phyloP scores from a whole-genome alignment of 495 filamentous ascomycete species.

The Astrothelium macrocarpum region DNA sequence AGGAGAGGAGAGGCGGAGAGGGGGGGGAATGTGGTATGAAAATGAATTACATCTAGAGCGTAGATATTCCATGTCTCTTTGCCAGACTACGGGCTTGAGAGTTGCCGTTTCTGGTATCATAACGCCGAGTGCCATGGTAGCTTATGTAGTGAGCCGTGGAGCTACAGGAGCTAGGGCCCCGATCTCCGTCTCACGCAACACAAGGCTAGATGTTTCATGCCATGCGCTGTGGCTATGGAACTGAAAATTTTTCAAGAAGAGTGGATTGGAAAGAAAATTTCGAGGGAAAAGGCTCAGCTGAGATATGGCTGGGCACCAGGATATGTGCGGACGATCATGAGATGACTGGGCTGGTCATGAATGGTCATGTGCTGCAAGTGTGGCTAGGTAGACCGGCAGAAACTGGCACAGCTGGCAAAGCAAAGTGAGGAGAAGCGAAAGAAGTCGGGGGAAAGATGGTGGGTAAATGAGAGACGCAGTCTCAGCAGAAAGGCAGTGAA shows the following conservation, averaged over 20 bases:
- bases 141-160: neutral
- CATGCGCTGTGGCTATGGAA: neutral
- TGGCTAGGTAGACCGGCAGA: neutral
- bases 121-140: slow-evolving; percentile 1
- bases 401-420: neutral
- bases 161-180: neutral
- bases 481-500: neutral
- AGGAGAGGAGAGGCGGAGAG: neutral
- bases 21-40: neutral
- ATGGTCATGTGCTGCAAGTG: neutral
- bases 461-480: slow-evolving; percentile 5
- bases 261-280: neutral
- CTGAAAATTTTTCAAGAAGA: neutral
- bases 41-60: neutral
- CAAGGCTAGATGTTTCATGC: neutral
- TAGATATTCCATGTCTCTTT: slow-evolving; percentile 1
- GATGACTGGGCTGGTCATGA: neutral
- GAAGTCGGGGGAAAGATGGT: neutral
- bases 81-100: slow-evolving; percentile 6
- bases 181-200: neutral
- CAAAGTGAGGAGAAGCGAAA: neutral
- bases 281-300: neutral
- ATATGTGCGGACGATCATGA: neutral
- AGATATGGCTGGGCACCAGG: neutral
- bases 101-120: slow-evolving; percentile 5